Base-by-base conservation (phyloP, 2,329 filamentous ascomycete genomes). In the Penicillium griseofulvum region DNA sequence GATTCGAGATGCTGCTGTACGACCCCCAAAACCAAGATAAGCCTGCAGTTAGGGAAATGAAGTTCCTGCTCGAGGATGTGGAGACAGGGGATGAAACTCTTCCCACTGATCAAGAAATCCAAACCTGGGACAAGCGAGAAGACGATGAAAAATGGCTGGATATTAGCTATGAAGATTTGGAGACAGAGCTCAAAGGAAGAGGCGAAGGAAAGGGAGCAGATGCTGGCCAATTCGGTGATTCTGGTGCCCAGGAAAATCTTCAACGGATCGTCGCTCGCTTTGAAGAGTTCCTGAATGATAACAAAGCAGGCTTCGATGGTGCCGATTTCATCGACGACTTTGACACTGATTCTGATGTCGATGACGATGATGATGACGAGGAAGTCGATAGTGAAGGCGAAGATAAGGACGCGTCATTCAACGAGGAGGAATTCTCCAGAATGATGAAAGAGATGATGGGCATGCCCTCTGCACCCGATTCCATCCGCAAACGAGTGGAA, bases 361-460 rank as follows among this genome's bases (percentile, higher is more conserved):
- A 80, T 5, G 72, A 74, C 5, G 76, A 80, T 11, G 80, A 82
- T 17, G 80, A 81, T 4, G 79, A 80, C 1, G 81, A 81, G 8
- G 80, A 81, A 16, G 69, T 82, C 0, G 81, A 81, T 47, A 84
- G 81, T 56, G 84, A 87, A 22, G 83, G 83, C 19, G 88, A 91
- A 65, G 88, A 91, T 60, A 87, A 87, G 62, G 87, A 88, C 43
- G 84, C 89, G 6, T 88, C 86, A 54, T 93, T 95, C 62, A 86
- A 96, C 60, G 92, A 97, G 71, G 84, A 87, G 34, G 88, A 93
- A 51, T 96, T 97, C 63, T 82, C 88, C 9, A 83, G 79, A 50
- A 91, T 96, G 82, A 96, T 99, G 90, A 85, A 86, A 57, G 89
- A 95, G 68, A 92, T 95, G 87, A 92, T 94, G 87, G 90, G 89